phyloP scores from a whole-genome alignment of 108 stramenopile species.

The Pseudonitzschia multiseries region DNA sequence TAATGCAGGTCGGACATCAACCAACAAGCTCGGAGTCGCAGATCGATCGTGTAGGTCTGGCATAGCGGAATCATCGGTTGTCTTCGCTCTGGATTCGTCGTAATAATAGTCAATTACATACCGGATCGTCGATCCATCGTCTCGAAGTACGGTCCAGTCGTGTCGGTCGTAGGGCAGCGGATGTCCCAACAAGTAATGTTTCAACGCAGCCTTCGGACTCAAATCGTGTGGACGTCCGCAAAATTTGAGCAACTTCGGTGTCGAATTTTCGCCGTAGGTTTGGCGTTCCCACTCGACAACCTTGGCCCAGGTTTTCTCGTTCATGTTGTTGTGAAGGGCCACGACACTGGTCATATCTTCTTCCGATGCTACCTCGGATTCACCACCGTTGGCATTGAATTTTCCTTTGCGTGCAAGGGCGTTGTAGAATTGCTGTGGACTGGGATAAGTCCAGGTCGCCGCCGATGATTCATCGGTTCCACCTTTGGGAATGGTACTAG shows the following conservation, averaged over 20 bases:
- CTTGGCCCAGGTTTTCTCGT: conserved; percentile 95
- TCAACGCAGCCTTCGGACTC: conserved; percentile 89
- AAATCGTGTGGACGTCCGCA: conserved; percentile 91
- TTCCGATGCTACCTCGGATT: conserved; percentile 48
- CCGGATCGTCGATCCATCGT: conserved; percentile 76
- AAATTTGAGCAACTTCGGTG: conserved; percentile 87
- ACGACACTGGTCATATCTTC: conserved; percentile 89
- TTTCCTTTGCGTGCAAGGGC: conserved; percentile 94
- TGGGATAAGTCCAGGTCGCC: conserved; percentile 94
- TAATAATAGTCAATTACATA: conserved; percentile 99
- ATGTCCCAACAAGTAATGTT: conserved; percentile 85
- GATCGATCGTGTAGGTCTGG: conserved; percentile 59
- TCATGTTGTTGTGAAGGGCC: conserved; percentile 99
- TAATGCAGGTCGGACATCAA: conserved; percentile 97
- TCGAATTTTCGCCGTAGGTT: conserved; percentile 26
- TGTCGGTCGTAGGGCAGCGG: conserved; percentile 98
- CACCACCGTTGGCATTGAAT: conserved; percentile 42
- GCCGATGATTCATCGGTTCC: conserved; percentile 13
- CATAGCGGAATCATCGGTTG: conserved; percentile 43
- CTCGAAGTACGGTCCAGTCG: conserved; percentile 91
- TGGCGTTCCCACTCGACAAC: conserved; percentile 94
- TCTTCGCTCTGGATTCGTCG: conserved; percentile 72
- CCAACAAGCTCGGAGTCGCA: conserved; percentile 74
- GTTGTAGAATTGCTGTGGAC: conserved; percentile 99
- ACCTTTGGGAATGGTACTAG: conserved; percentile 90